Percentiles rank a stretch among this genome's conserved stretches.
Evolutionary conservation across 306 rosid genomes (phyloP).

Genomic region (Lathyrus oleraceus): DNA sequence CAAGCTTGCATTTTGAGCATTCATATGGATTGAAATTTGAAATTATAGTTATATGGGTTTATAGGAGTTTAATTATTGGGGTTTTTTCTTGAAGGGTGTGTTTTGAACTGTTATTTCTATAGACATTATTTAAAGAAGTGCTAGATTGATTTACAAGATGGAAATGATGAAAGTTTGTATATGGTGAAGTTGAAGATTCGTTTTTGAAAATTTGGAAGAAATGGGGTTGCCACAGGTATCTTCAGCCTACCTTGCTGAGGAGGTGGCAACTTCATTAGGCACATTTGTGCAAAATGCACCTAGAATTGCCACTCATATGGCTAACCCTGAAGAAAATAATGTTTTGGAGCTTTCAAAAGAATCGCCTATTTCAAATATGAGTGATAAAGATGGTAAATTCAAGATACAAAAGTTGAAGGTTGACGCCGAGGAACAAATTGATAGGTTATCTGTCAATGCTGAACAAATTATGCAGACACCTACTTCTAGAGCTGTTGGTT

Average conservation of each 20-base stretch:
- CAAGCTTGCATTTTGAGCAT: constrained; percentile 32
- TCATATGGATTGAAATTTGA: background rate
- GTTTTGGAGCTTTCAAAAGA: constrained; percentile 47
- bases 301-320: constrained; percentile 47
- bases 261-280: constrained; percentile 56
- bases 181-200: too few species aligned
- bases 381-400: constrained; percentile 44
- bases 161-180: too few species aligned
- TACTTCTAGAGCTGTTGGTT: constrained; percentile 63
- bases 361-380: constrained; percentile 34
- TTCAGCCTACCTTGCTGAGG: constrained; percentile 59
- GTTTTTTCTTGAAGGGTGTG: background rate
- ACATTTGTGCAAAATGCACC: constrained; percentile 53
- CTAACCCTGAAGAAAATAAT: constrained; percentile 42
- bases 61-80: background rate
- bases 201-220: too few species aligned
- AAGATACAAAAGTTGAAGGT: constrained; percentile 47
- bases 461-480: constrained; percentile 46
- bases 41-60: constrained; percentile 32
- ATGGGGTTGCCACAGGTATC: constrained; percentile 74
- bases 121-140: too few species aligned
- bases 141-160: too few species aligned
- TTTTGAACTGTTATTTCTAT: background rate
- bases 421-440: constrained; percentile 42
- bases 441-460: constrained; percentile 43